These are phyloP conservation scores for Blastobotrys persicus DNA, from an alignment of 1,139 yeast genomes.

Conservation along the genomic window DNA sequence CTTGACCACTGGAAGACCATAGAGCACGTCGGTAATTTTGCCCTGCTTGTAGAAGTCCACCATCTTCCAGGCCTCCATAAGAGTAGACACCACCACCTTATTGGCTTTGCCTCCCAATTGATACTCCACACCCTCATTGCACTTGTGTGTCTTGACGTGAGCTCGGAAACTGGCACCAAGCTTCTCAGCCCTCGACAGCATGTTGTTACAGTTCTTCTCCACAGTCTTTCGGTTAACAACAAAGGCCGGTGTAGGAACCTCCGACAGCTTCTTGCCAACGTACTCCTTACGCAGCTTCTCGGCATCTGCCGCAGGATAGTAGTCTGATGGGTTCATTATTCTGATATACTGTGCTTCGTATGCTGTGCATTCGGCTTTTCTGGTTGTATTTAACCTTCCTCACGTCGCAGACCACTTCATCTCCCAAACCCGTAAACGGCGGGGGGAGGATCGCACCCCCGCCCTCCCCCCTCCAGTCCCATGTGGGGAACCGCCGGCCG, in stretches of 20 bases:
- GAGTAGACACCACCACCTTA: constrained; percentile 66
- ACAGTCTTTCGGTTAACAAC: constrained; percentile 33
- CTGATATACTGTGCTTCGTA: neutral
- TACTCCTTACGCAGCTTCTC: constrained; percentile 29
- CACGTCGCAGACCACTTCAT: neutral
- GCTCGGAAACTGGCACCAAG: constrained; percentile 58
- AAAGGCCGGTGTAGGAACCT: constrained; percentile 41
- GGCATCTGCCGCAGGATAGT: constrained; percentile 25
- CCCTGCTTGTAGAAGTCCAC: constrained; percentile 46
- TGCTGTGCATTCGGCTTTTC: neutral
- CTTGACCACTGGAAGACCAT: constrained; percentile 63
- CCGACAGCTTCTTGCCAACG: constrained; percentile 33
- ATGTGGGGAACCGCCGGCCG: too few relatives aligned
- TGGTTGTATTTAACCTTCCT: neutral
- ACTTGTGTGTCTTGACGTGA: constrained; percentile 75
- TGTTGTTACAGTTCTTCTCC: constrained; percentile 27
- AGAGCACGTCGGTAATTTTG: constrained; percentile 56
- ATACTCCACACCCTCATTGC: constrained; percentile 45
- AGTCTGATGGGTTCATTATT: constrained; percentile 19
- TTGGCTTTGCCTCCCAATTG: constrained; percentile 44
- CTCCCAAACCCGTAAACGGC: neutral
- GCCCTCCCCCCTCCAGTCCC: neutral
- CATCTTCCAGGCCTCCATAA: constrained; percentile 62
- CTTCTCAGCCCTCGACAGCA: constrained; percentile 42
- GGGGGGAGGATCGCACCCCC: neutral